Conservation (phyloP, 495 filamentous ascomycete genomes). For the Podospora fimiseda region DNA sequence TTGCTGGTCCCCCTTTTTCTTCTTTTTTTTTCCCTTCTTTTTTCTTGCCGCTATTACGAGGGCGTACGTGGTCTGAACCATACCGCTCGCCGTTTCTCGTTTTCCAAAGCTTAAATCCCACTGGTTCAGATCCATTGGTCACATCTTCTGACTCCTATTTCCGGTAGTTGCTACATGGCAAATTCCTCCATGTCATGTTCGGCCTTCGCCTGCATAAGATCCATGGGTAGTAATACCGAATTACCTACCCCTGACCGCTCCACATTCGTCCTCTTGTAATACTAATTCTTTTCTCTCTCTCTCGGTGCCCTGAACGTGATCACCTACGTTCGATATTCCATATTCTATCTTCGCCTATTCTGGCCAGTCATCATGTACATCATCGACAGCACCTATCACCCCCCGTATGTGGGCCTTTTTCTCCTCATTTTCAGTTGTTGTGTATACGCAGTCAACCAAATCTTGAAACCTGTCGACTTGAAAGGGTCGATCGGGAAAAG, state of each 20-base stretch:
- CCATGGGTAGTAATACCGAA: slow-evolving; percentile 1
- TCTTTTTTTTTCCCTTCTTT: no score
- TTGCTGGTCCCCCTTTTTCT: slow-evolving; percentile 5
- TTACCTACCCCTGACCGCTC: slow-evolving; percentile 3
- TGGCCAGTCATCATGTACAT: slow-evolving; percentile 2
- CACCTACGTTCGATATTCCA: slow-evolving; percentile 4
- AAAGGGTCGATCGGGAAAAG: slow-evolving; percentile 4
- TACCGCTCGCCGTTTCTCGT: slow-evolving; percentile 2
- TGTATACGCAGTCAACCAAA: slow-evolving; percentile 1
- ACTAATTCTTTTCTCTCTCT: slow-evolving; percentile 2
- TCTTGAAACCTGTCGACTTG: slow-evolving; percentile 5
- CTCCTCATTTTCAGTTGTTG: slow-evolving; percentile 3
- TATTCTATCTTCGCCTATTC: slow-evolving; percentile 3
- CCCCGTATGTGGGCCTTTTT: slow-evolving; percentile 3
- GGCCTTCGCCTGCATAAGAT: slow-evolving; percentile 6
- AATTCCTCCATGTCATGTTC: slow-evolving; percentile 1
- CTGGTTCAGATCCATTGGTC: slow-evolving; percentile 4
- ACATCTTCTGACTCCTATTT: slow-evolving; percentile 4
- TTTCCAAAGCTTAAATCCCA: slow-evolving; percentile 2
- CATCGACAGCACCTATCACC: slow-evolving; percentile 4
- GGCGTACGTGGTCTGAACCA: slow-evolving; percentile 3
- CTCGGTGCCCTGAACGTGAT: slow-evolving; percentile 1
- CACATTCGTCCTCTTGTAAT: slow-evolving; percentile 4
- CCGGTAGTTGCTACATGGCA: slow-evolving; percentile 4
- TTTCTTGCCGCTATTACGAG: slow-evolving; percentile 5